A percentile compares a stretch with the other conserved stretches of the same genome.
Conservation (phyloP, 2,329 filamentous ascomycete genomes). For the Trichoderma brevicompactum region DNA sequence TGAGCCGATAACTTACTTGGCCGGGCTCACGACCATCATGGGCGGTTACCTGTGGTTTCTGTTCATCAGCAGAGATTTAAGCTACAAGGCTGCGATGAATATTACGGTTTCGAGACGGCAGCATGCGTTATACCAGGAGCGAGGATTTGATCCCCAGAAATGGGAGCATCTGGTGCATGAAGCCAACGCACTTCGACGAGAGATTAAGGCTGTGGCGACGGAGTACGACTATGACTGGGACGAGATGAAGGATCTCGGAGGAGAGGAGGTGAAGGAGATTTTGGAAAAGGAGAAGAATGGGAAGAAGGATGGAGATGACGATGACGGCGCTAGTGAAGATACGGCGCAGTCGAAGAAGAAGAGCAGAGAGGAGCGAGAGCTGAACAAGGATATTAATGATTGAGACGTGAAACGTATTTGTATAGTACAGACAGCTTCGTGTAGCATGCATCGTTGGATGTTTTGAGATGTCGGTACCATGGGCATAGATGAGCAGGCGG, state of each 20-base stretch:
- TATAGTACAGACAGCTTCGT: neutral
- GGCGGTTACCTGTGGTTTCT: slow-evolving; percentile 92
- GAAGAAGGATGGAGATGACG: slow-evolving; percentile 43
- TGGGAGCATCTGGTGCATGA: slow-evolving; percentile 84
- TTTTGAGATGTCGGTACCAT: no score
- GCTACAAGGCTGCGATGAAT: slow-evolving; percentile 84
- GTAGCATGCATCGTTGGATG: slow-evolving; percentile 34
- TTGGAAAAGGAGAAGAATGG: slow-evolving; percentile 57
- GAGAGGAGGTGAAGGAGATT: slow-evolving; percentile 64
- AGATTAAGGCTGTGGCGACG: slow-evolving; percentile 78
- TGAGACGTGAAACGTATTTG: neutral
- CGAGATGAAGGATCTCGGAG: slow-evolving; percentile 72
- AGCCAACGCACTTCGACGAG: slow-evolving; percentile 73
- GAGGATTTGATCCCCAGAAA: slow-evolving; percentile 73
- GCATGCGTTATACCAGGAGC: slow-evolving; percentile 72
- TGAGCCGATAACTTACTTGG: slow-evolving; percentile 88
- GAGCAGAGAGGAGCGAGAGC: slow-evolving; percentile 36
- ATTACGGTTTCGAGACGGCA: slow-evolving; percentile 82
- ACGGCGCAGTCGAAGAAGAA: slow-evolving; percentile 42
- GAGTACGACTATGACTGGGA: slow-evolving; percentile 94
- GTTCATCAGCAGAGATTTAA: slow-evolving; percentile 88
- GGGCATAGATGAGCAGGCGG: no score
- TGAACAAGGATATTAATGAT: neutral
- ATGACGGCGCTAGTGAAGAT: slow-evolving; percentile 44
- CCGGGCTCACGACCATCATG: slow-evolving; percentile 83